Percentiles rank a stretch among this genome's conserved stretches.
Evolutionary conservation across 2,329 filamentous ascomycete species (phyloP).

Genomic region (Cercospora sojina): DNA sequence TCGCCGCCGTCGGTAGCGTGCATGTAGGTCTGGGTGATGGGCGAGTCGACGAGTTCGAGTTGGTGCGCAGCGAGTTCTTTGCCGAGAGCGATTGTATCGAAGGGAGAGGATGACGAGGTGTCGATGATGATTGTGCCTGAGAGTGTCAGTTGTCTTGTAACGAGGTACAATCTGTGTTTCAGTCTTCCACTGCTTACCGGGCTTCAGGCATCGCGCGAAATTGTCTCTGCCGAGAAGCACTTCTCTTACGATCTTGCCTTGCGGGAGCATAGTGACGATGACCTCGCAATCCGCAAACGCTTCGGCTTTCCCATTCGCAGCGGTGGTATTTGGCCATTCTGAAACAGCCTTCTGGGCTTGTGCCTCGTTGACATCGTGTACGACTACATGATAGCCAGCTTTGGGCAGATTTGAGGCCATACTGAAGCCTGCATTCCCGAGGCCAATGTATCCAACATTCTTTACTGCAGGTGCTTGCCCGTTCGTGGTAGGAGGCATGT

Average conservation of each 20-base stretch:
- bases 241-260: constrained; percentile 39
- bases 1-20: constrained; percentile 39
- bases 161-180: no score
- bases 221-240: constrained; percentile 36
- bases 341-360: constrained; percentile 30
- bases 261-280: constrained; percentile 40
- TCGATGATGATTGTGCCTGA: constrained; percentile 38
- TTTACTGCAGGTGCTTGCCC: constrained; percentile 24
- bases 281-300: constrained; percentile 38
- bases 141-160: neutral
- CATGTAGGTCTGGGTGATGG: constrained; percentile 42
- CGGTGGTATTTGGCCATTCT: constrained; percentile 35
- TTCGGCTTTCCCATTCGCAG: constrained; percentile 29
- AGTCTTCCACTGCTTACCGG: no score
- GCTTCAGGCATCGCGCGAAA: constrained; percentile 34
- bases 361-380: constrained; percentile 35
- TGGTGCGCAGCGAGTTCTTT: constrained; percentile 35
- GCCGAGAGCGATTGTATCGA: constrained; percentile 38
- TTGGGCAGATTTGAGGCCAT: constrained; percentile 40
- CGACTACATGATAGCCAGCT: constrained; percentile 36
- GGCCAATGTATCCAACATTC: constrained; percentile 39
- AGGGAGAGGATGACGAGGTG: constrained; percentile 40
- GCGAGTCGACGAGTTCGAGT: constrained; percentile 39
- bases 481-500: constrained; percentile 23
- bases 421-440: constrained; percentile 39